These are phyloP conservation scores for Rutstroemia sp. DNA, from an alignment of 2,329 filamentous ascomycete genomes.

Conservation along the genomic window DNA sequence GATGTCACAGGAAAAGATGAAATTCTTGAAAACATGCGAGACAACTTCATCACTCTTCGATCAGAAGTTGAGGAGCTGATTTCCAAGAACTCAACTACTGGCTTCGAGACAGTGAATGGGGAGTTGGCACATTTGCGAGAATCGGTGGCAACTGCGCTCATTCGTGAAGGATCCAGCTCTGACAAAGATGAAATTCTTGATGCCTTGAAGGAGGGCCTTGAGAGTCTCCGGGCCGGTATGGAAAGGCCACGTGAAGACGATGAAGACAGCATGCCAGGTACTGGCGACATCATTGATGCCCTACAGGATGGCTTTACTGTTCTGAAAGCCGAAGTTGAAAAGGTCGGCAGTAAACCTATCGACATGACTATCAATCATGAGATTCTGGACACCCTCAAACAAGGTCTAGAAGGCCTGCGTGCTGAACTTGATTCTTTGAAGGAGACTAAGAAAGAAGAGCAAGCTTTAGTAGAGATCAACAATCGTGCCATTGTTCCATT, in stretches of 20 bases:
- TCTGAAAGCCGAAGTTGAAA: slow-evolving; percentile 70
- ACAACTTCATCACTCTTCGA: slow-evolving; percentile 58
- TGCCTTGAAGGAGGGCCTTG: slow-evolving; percentile 58
- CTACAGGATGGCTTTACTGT: slow-evolving; percentile 81
- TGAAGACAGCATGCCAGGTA: slow-evolving; percentile 43
- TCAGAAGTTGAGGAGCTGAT: slow-evolving; percentile 61
- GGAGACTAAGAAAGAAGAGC: slow-evolving; percentile 37
- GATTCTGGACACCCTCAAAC: slow-evolving; percentile 78
- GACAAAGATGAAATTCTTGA: slow-evolving; percentile 61
- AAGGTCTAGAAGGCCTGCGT: slow-evolving; percentile 69
- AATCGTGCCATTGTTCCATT: slow-evolving; percentile 42
- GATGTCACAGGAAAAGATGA: slow-evolving; percentile 69
- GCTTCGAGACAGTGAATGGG: slow-evolving; percentile 45
- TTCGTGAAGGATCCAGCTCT: slow-evolving; percentile 36
- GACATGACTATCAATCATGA: slow-evolving; percentile 84
- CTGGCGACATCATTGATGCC: slow-evolving; percentile 81
- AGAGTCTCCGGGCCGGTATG: slow-evolving; percentile 67
- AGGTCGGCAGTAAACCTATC: slow-evolving; percentile 66
- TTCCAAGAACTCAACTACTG: slow-evolving; percentile 39
- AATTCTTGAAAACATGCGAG: slow-evolving; percentile 61
- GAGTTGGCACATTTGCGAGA: slow-evolving; percentile 57
- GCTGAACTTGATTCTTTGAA: slow-evolving; percentile 73
- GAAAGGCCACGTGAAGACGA: slow-evolving; percentile 30
- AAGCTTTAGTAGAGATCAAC: slow-evolving; percentile 44
- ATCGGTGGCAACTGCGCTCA: slow-evolving; percentile 43